Percentiles rank a stretch among this genome's conserved stretches.
phyloP scores from a whole-genome alignment of 495 filamentous ascomycete species.

The Pyronema domesticum region DNA sequence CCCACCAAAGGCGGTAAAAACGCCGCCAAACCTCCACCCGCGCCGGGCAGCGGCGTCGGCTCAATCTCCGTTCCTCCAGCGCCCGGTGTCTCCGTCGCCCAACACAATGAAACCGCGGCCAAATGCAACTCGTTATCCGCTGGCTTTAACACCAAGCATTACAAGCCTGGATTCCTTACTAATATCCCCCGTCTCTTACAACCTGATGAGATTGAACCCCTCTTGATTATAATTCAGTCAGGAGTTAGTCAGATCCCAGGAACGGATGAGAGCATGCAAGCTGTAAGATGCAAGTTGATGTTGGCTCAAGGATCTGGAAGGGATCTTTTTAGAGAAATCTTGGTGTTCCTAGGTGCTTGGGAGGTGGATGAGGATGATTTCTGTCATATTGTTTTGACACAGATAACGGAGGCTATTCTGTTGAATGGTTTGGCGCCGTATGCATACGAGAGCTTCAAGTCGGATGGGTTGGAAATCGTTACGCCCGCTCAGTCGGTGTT shows the following conservation, averaged over 20 bases:
- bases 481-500: conserved; percentile 62
- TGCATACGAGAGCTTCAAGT: conserved; percentile 55
- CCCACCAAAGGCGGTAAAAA: conserved; percentile 15
- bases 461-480: conserved; percentile 54
- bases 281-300: conserved; percentile 52
- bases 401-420: conserved; percentile 60
- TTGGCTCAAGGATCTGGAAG: conserved; percentile 54
- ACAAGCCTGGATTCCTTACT: conserved; percentile 49
- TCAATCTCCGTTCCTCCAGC: conserved; percentile 4
- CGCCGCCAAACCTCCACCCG: conserved; percentile 6
- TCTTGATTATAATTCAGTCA: conserved; percentile 61
- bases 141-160: conserved; percentile 23
- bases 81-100: conserved; percentile 5
- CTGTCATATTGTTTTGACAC: conserved; percentile 63
- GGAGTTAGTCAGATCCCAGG: conserved; percentile 39
- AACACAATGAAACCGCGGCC: conserved; percentile 20
- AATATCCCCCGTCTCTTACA: conserved; percentile 60
- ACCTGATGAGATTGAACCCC: conserved; percentile 55
- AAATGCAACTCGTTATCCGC: conserved; percentile 23
- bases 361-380: conserved; percentile 63
- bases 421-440: conserved; percentile 56
- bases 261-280: conserved; percentile 40
- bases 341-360: conserved; percentile 68
- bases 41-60: conserved; percentile 12
- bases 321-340: conserved; percentile 49